A percentile compares a stretch with the other conserved stretches of the same genome.
Conservation (phyloP, 164 flowering plant species). For the Annona squamosa region DNA sequence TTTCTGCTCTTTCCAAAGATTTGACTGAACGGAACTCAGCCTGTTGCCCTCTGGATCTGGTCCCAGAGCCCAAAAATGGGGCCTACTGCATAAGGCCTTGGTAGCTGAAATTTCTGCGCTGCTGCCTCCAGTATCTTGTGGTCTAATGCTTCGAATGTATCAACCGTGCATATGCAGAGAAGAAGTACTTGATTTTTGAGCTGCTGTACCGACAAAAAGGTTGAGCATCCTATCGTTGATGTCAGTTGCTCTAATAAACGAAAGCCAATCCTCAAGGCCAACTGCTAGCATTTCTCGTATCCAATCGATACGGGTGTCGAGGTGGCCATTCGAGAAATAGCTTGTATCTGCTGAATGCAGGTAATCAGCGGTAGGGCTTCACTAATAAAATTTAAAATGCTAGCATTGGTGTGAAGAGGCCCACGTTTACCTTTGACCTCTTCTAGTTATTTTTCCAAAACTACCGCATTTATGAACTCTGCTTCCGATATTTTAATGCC, state of each 20-base stretch:
- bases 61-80: constrained; percentile 9
- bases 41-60: background rate
- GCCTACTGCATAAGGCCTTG: constrained; percentile 7
- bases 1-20: constrained; percentile 42
- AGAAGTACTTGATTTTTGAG: too few species aligned
- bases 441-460: too few species aligned
- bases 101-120: background rate
- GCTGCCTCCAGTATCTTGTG: constrained; percentile 4
- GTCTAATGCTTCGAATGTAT: constrained; percentile 15
- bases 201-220: background rate
- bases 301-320: constrained; percentile 26
- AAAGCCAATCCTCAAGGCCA: constrained; percentile 21
- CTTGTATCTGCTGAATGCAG: background rate
- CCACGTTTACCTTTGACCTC: too few species aligned
- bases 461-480: too few species aligned
- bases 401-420: too few species aligned
- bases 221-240: constrained; percentile 11
- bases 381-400: too few species aligned
- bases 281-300: constrained; percentile 22
- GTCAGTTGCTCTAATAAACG: constrained; percentile 13
- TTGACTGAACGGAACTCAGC: constrained; percentile 20
- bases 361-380: too few species aligned
- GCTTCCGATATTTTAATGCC: too few species aligned
- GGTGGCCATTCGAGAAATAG: constrained; percentile 17
- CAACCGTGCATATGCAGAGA: background rate